Base-by-base conservation (phyloP, 306 rosid species). In the Fagus sylvatica region DNA sequence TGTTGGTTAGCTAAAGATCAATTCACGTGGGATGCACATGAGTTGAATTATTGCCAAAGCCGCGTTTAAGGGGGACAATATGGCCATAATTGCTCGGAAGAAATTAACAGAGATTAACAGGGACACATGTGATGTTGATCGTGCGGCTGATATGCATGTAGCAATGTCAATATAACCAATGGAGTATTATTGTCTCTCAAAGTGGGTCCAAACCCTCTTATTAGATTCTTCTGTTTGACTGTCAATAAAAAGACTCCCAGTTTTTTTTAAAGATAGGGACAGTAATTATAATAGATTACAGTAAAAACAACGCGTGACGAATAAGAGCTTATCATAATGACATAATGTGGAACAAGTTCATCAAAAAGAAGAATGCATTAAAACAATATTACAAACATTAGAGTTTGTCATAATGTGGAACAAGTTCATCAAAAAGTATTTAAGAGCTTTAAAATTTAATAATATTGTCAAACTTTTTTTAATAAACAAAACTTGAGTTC, bases 21-120 rank as follows among this genome's bases (percentile, higher is more conserved):
- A 22, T 73, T 83, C 87, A 86, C 91, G 90, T 85, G 87, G 80
- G 64, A 1, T 62, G 88, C 91, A 84, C 91, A 62, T 84, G 90
- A 65, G 75, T 80, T 49, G 61, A 76, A 76, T 84, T 72, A 69
- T 74, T 17, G 57, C 43, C 41, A 33, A 83, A 76, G 75, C 74
- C 86, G 94, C 91, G 90, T 82, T 83, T 74, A 34, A 72, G 15
- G 11, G 61, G 72, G 43, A 72, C 7, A 43, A 9, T 7, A 46
- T 3, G 42, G 53, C 57, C 37, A 84, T 81, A 82, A 84, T 80
- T 56, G 17, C 75, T 32, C 17, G 37, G 42, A 40, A 17, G 53
- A 22, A 69, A 40, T 41, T 41, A 22, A 40, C 28, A 39, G 41
- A 32, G 33, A 36, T 42, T 42, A 42, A 49, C 39, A 66, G 34